phyloP scores from a whole-genome alignment of 441 rosid genomes.

The Theobroma grandiflorum region DNA sequence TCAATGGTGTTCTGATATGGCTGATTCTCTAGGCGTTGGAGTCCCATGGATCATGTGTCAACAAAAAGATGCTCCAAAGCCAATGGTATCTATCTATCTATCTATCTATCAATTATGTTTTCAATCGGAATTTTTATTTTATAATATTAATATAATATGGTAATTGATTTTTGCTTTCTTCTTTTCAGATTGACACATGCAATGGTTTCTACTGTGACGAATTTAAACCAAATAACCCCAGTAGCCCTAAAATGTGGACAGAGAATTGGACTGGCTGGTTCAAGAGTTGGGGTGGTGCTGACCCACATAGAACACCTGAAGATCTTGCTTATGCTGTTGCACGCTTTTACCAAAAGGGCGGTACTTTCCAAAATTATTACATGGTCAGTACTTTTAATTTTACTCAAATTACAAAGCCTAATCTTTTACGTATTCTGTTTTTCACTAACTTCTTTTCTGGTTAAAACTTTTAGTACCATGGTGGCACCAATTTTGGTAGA shows the following conservation, averaged over 20 bases:
- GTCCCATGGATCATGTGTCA: conserved; percentile 94
- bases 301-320: conserved; percentile 65
- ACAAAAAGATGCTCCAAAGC: conserved; percentile 63
- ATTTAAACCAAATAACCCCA: too few relatives aligned
- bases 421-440: too few relatives aligned
- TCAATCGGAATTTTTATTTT: too few relatives aligned
- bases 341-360: conserved; percentile 61
- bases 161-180: not conserved
- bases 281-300: conserved; percentile 61
- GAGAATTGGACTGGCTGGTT: conserved; percentile 60
- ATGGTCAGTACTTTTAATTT: conserved; percentile 47
- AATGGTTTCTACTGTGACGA: conserved; percentile 27
- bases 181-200: conserved; percentile 60
- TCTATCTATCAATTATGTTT: not conserved
- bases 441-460: not conserved
- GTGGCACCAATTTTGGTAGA: conserved; percentile 83
- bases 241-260: too few relatives aligned
- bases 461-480: conserved; percentile 60
- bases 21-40: conserved; percentile 51
- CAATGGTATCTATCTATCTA: conserved; percentile 51
- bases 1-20: conserved; percentile 74
- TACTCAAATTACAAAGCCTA: not conserved
- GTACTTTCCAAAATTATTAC: conserved; percentile 71
- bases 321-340: conserved; percentile 76
- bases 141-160: too few relatives aligned